A percentile compares a stretch with the other conserved stretches of the same genome.
Evolutionary conservation across 23 red algal genomes (phyloP).

Genomic region (Gracilaria domingensis): DNA sequence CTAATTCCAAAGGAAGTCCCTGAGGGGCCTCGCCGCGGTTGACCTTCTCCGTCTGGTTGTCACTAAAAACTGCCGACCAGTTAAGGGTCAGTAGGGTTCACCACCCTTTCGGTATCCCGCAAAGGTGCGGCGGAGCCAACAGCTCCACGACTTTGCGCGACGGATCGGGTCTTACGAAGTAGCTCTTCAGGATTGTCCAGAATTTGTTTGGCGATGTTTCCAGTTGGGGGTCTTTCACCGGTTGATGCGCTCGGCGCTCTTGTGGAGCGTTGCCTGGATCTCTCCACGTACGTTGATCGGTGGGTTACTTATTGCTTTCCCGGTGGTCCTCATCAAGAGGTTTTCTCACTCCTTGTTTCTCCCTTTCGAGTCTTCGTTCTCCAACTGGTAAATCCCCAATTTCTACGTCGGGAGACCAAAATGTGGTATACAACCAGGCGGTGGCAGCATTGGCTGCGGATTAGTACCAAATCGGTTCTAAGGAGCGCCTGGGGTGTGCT

Average conservation of each 20-base stretch:
- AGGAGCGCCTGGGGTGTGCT: too few relatives aligned
- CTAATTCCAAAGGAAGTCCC: too few relatives aligned
- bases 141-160: too few relatives aligned
- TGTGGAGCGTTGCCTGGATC: background rate
- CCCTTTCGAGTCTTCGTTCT: too few relatives aligned
- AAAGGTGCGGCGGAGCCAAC: background rate
- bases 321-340: too few relatives aligned
- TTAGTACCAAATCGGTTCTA: too few relatives aligned
- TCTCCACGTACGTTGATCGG: background rate
- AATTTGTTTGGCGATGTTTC: background rate
- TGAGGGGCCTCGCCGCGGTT: too few relatives aligned
- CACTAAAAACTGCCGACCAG: too few relatives aligned
- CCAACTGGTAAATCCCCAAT: too few relatives aligned
- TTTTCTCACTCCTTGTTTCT: too few relatives aligned
- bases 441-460: too few relatives aligned
- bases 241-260: background rate
- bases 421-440: background rate
- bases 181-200: constrained; percentile 4
- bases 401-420: background rate
- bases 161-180: background rate
- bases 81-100: too few relatives aligned
- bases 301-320: background rate
- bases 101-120: background rate
- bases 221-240: background rate
- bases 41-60: background rate